Percentiles rank a stretch among this genome's conserved stretches.
Conservation (phyloP, 257 asterid species). For the Solanum arcanum region DNA sequence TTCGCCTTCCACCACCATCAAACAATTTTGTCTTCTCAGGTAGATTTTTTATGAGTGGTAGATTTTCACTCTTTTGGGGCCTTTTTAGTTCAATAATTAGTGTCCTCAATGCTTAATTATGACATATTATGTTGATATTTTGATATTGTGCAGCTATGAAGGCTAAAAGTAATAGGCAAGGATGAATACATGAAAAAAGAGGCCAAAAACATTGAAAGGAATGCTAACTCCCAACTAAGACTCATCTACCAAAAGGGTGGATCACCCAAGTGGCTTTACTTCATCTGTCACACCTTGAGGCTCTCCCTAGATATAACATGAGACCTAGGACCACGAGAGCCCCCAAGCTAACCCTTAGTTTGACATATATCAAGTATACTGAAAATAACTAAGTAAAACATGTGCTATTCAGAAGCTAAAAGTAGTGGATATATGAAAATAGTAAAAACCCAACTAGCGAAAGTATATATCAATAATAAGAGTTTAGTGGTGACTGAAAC, state of each 20-base stretch:
- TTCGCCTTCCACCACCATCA: neutral
- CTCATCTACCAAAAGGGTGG: neutral
- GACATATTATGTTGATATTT: neutral
- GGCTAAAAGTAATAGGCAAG: neutral
- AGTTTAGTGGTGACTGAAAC: too few species aligned
- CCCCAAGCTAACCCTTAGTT: too few species aligned
- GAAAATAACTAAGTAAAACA: too few species aligned
- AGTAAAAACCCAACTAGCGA: too few species aligned
- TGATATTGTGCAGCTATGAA: neutral
- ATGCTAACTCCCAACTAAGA: neutral
- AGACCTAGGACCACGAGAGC: too few species aligned
- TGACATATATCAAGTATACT: too few species aligned
- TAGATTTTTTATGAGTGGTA: neutral
- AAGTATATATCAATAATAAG: too few species aligned
- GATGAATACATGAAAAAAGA: neutral
- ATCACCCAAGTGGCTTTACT: neutral
- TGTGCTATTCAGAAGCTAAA: too few species aligned
- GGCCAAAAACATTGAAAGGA: neutral
- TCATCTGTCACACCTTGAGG: too few species aligned
- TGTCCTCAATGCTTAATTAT: neutral
- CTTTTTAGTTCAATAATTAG: neutral
- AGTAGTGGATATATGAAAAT: too few species aligned
- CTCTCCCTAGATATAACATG: too few species aligned
- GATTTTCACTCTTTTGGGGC: neutral
- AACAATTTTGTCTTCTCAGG: neutral